Evolutionary conservation across 257 asterid species (phyloP), one percentile per base, ranked within the genome.

Genomic region (Nicotiana attenuata): DNA sequence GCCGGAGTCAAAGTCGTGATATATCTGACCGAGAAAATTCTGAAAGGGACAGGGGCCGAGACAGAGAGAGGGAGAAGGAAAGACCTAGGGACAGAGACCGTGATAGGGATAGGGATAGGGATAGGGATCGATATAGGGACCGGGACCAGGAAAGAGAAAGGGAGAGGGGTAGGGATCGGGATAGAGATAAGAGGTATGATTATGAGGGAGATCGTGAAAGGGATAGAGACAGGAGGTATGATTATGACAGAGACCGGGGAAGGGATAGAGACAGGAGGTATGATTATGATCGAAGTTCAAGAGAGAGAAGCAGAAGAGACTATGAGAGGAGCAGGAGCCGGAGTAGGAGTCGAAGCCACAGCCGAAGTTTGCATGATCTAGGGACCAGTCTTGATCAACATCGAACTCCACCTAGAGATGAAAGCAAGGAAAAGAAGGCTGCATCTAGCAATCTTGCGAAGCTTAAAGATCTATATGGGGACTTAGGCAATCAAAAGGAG

Each of bases 381-480:
- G 83, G 81, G 71, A 84, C 65, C 69, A 84, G 71, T 16, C 89
- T 59, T 1, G 91, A 90, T 76, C 86, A 86, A 65, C 84, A 77
- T 61, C 91, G 85, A 4, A 89, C 92, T 67, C 90, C 93, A 24
- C 86, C 89, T 28, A 82, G 60, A 19, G 91, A 86, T 68, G 93
- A 65, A 14, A 89, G 64, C 85, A 88, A 80, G 86, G 97, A 92
- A 13, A 92, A 83, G 88, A 73, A 87, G 19, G 66, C 96, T 76
- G 88, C 88, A 7, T 88, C 98, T n/a, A 90, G 92, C 89, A 96
- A 96, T 86, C 92, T 96, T 79, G 97, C 97, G 4, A 94, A 93
- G 92, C 99, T 96, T 80, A 93, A 89, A 81, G 98, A 96, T 86
- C 79, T 96, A 4, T 96, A 96, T 65, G 98, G 98, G 8, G 98